Conservation (phyloP, 345 rosid genomes). For the Luvunga scandens region DNA sequence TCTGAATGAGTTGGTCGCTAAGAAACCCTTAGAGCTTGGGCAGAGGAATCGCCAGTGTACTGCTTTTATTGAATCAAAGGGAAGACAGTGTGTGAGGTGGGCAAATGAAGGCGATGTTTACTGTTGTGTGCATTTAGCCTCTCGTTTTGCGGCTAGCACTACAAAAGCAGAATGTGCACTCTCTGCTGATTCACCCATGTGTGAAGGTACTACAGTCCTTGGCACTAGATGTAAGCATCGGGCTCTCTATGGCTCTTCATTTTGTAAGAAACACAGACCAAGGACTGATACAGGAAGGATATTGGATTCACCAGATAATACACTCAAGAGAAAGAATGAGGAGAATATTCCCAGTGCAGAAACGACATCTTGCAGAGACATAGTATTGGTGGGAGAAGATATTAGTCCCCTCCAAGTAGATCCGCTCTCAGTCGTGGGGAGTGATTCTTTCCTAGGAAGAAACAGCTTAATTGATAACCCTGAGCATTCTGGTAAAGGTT, state of each 20-base stretch:
- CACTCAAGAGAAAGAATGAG: constrained; percentile 53
- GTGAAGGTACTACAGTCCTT: constrained; percentile 93
- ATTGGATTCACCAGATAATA: constrained; percentile 28
- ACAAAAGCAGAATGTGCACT: constrained; percentile 52
- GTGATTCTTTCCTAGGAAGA: constrained; percentile 32
- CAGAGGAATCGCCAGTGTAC: constrained; percentile 76
- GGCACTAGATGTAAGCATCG: constrained; percentile 96
- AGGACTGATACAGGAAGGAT: constrained; percentile 33
- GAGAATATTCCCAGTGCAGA: constrained; percentile 43
- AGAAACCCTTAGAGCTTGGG: constrained; percentile 49
- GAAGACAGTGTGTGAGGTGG: constrained; percentile 97
- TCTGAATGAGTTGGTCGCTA: constrained; percentile 32
- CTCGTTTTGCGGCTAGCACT: constrained; percentile 76
- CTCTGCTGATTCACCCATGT: constrained; percentile 60
- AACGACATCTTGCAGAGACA: constrained; percentile 40
- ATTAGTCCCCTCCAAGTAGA: constrained; percentile 44
- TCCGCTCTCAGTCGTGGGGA: constrained; percentile 37
- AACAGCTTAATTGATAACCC: constrained; percentile 42
- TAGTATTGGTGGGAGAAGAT: constrained; percentile 43
- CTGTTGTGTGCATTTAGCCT: constrained; percentile 97
- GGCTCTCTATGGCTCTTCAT: constrained; percentile 70
- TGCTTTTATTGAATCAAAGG: constrained; percentile 92
- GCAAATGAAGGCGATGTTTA: constrained; percentile 97
- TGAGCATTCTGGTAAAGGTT: constrained; percentile 44
- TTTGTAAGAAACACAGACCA: constrained; percentile 92